Conservation (phyloP, 441 rosid species). For the Macaranga tanarius region DNA sequence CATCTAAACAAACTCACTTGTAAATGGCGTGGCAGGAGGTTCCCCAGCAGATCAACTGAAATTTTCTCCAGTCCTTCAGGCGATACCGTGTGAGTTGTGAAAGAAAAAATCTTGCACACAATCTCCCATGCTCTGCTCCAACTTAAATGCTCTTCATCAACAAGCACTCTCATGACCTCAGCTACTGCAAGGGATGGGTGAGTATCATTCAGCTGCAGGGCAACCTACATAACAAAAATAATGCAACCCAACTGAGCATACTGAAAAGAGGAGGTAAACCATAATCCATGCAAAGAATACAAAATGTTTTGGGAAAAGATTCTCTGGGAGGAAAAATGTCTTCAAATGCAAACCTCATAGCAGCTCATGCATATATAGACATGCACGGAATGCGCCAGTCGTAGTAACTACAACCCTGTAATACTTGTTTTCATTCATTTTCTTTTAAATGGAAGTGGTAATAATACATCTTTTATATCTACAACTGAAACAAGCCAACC, state of each 20-base stretch:
- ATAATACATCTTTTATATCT: neutral
- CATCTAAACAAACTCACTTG: conserved; percentile 35
- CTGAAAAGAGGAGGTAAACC: neutral
- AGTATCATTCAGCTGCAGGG: conserved; percentile 60
- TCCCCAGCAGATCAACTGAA: conserved; percentile 48
- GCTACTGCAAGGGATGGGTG: conserved; percentile 54
- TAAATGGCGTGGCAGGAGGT: conserved; percentile 59
- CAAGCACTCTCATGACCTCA: conserved; percentile 54
- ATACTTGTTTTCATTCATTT: neutral
- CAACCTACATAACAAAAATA: conserved; percentile 38
- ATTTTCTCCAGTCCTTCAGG: conserved; percentile 51
- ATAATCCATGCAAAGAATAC: conserved; percentile 4
- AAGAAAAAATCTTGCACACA: conserved; percentile 43
- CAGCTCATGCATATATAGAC: neutral
- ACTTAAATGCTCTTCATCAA: conserved; percentile 48
- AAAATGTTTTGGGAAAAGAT: neutral
- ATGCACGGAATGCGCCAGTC: neutral
- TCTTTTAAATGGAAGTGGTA: neutral
- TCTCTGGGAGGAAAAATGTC: neutral
- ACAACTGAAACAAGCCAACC: neutral
- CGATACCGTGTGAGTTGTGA: conserved; percentile 51
- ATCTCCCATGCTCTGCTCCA: conserved; percentile 50
- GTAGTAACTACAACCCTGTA: neutral
- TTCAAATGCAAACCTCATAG: neutral
- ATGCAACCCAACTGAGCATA: conserved; percentile 11